Percentiles rank a stretch among this genome's conserved stretches.
Conservation (phyloP, 495 filamentous ascomycete species). For the Tuber calosporum region DNA sequence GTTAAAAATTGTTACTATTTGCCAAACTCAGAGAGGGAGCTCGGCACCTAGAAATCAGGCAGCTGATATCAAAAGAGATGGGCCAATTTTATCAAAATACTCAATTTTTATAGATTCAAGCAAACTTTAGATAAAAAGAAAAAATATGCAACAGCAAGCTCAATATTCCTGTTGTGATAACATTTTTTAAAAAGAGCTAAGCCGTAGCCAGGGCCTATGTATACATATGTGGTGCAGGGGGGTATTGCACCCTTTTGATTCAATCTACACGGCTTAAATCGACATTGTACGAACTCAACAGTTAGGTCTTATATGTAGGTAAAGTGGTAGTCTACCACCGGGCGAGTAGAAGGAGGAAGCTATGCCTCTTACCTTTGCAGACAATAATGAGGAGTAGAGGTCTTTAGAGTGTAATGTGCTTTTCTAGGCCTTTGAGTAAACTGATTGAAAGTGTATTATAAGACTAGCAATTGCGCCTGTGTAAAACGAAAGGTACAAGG, state of each 20-base stretch:
- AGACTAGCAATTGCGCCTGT: neutral
- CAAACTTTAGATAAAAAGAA: neutral
- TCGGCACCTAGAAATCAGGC: neutral
- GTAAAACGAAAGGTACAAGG: neutral
- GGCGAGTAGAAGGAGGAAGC: neutral
- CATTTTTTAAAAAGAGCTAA: neutral
- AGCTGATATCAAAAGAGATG: neutral
- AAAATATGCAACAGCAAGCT: neutral
- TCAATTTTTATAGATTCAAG: neutral
- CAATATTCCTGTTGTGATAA: neutral
- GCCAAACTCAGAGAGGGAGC: neutral
- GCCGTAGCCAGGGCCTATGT: neutral
- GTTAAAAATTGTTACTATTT: no score
- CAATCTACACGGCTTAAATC: neutral
- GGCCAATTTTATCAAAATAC: neutral
- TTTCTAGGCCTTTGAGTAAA: neutral
- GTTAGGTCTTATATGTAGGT: neutral
- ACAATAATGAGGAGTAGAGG: neutral
- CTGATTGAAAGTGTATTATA: neutral
- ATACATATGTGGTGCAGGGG: neutral
- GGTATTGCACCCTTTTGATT: neutral
- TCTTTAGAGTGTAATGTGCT: neutral
- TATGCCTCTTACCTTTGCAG: neutral
- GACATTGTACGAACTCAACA: neutral
- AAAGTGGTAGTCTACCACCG: neutral